Conservation (phyloP, 2,329 filamentous ascomycete species). For the Emericellopsis atlantica region DNA sequence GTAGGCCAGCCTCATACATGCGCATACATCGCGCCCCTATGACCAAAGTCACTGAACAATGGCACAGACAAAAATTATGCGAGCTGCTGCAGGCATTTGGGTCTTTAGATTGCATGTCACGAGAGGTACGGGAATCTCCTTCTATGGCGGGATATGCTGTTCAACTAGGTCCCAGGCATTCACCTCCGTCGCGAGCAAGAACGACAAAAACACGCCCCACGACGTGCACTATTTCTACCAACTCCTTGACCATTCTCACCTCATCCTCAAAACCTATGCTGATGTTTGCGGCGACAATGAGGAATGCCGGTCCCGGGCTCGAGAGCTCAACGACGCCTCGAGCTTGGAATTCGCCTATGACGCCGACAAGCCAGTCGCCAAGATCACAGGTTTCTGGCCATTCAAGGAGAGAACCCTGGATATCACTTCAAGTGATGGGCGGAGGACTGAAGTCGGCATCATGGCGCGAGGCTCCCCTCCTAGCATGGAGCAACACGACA, state of each 20-base stretch:
- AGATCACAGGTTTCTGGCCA: slow-evolving; percentile 53
- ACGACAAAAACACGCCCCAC: no score
- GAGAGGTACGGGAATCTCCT: slow-evolving; percentile 10
- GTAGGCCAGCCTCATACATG: slow-evolving; percentile 7
- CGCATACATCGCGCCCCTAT: no score
- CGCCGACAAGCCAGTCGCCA: slow-evolving; percentile 49
- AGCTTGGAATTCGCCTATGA: slow-evolving; percentile 72
- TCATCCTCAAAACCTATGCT: slow-evolving; percentile 37
- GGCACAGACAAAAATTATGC: slow-evolving; percentile 38
- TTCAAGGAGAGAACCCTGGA: slow-evolving; percentile 25
- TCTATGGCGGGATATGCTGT: no score
- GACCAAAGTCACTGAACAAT: no score
- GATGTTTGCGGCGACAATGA: slow-evolving; percentile 36
- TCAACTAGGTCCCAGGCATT: background rate
- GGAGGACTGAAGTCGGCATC: slow-evolving; percentile 70
- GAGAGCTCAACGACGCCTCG: slow-evolving; percentile 35
- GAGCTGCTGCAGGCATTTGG: slow-evolving; percentile 46
- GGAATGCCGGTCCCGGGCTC: slow-evolving; percentile 35
- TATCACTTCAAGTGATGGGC: slow-evolving; percentile 24
- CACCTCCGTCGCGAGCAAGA: background rate
- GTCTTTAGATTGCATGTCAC: slow-evolving; percentile 36
- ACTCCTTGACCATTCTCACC: slow-evolving; percentile 41
- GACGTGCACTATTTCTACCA: slow-evolving; percentile 56
- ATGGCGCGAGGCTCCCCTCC: slow-evolving; percentile 51
- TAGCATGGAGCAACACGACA: slow-evolving; percentile 53